These are phyloP conservation scores for Alternaria ventricosa DNA, from an alignment of 2,329 filamentous ascomycete genomes.

Conservation along the genomic window DNA sequence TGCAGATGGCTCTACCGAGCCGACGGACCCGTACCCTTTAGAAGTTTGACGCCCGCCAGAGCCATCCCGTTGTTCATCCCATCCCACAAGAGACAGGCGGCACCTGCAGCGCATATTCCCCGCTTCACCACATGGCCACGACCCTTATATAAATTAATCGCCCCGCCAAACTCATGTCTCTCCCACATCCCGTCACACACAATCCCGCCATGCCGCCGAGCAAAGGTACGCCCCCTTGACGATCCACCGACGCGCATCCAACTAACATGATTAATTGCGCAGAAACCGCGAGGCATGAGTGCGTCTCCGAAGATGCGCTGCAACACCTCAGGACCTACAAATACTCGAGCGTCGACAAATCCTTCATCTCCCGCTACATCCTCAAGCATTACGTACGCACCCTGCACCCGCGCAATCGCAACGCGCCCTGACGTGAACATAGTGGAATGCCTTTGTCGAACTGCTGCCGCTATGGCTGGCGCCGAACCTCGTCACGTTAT, in stretches of 20 bases:
- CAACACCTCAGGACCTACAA: conserved; percentile 94
- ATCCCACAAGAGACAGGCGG: conserved; percentile 21
- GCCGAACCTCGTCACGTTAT: conserved; percentile 94
- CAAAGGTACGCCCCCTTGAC: conserved; percentile 37
- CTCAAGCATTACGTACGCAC: conserved; percentile 87
- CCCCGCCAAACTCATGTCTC: conserved; percentile 42
- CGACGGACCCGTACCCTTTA: conserved; percentile 23
- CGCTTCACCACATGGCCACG: conserved; percentile 23
- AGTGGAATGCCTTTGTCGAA: conserved; percentile 98
- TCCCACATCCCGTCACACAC: conserved; percentile 45
- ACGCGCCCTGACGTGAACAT: conserved; percentile 37
- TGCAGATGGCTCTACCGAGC: conserved; percentile 16
- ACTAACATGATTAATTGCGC: background rate
- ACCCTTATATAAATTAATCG: conserved; percentile 32
- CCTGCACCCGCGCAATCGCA: conserved; percentile 9
- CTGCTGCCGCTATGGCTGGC: conserved; percentile 94
- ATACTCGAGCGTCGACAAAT: conserved; percentile 97
- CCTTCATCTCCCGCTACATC: conserved; percentile 89
- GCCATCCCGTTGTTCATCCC: conserved; percentile 15
- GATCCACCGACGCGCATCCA: conserved; percentile 11
- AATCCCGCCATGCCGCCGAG: conserved; percentile 44
- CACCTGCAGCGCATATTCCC: conserved; percentile 20
- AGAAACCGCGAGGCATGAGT: conserved; percentile 71
- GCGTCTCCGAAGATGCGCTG: conserved; percentile 86
- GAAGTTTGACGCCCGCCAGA: conserved; percentile 18